phyloP scores from a whole-genome alignment of 2,329 filamentous ascomycete species.

The Raffaelea albimanens region DNA sequence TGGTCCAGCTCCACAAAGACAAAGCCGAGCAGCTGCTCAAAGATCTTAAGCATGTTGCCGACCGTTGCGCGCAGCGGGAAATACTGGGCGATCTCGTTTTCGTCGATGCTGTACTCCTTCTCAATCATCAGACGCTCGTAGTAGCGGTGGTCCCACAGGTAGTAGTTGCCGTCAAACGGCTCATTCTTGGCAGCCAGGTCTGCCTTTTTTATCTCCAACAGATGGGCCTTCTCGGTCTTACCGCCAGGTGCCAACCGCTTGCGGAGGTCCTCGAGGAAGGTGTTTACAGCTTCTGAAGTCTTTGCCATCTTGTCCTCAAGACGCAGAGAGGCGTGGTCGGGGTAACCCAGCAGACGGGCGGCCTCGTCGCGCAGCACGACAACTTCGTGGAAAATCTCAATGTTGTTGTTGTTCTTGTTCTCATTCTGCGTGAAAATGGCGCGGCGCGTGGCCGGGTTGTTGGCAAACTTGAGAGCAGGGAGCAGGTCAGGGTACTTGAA shows the following conservation, averaged over 20 bases:
- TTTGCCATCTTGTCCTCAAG: conserved; percentile 86
- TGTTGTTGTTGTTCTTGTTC: conserved; percentile 72
- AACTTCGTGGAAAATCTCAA: conserved; percentile 64
- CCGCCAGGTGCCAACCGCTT: conserved; percentile 59
- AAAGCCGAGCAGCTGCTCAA: conserved; percentile 73
- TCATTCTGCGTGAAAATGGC: conserved; percentile 66
- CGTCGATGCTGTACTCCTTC: conserved; percentile 70
- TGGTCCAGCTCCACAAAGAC: conserved; percentile 64
- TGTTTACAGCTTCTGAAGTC: conserved; percentile 59
- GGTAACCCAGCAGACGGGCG: conserved; percentile 66
- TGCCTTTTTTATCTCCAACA: conserved; percentile 66
- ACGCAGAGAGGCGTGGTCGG: conserved; percentile 64
- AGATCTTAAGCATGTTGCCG: conserved; percentile 70
- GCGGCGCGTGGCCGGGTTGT: conserved; percentile 57
- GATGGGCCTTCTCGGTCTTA: conserved; percentile 56
- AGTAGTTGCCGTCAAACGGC: conserved; percentile 59
- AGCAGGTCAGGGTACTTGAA: conserved; percentile 82
- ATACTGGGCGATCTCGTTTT: conserved; percentile 73
- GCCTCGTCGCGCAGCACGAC: conserved; percentile 68
- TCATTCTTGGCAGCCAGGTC: conserved; percentile 52
- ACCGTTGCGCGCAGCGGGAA: conserved; percentile 70
- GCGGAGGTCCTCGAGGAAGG: conserved; percentile 64
- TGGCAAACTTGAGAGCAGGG: conserved; percentile 68
- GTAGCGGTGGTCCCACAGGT: conserved; percentile 74
- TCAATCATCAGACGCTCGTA: conserved; percentile 76